Base-by-base conservation (phyloP, 2,329 filamentous ascomycete genomes). In the Monilinia fructicola region DNA sequence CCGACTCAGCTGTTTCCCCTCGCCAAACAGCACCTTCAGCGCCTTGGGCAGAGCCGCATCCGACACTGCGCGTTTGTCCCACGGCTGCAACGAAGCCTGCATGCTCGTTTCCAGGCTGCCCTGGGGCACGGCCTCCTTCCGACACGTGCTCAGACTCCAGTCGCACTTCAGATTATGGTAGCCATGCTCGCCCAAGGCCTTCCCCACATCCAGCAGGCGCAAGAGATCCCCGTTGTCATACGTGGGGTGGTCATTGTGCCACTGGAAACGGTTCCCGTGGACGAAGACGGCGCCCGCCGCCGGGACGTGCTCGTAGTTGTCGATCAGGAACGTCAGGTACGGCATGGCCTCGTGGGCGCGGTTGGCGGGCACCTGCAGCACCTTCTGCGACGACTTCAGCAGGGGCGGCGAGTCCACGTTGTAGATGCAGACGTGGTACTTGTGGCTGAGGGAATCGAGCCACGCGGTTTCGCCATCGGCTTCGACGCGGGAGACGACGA, bases 141-240 rank as follows among this genome's bases (percentile, higher is more conserved):
- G 69, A 67, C 80, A 80, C 0, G 78, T 80, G 59, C 81, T 80
- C 1, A 72, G 38, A 58, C 79, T 81, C 81, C 81, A 83, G 70
- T 83, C 81, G 67, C 81, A 83, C 54, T 81, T 78, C 38, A 83
- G 74, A 67, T 83, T 83, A 64, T 81, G 78, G 69, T 83, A 83
- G 0, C 81, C 81, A 1, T 70, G 67, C 0, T 72, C 72, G 11
- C 72, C 69, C 1, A 82, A 73, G 1, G 81, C 81, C 0, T 74
- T 66, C 0, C 75, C 68, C 0, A 82, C 64, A 68, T 82, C 77
- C 16, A 83, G 75, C 1, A 68, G 66, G 0, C 69, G 67, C 1
- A 83, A 77, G 0, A 82, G 71, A 3, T 75, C 76, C 0, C 73
- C 73, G 69, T 82, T 83, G 66, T 83, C 81, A 68, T 83, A 83